Evolutionary conservation across 2,329 filamentous ascomycete genomes (phyloP).

Genomic region (Iodosphaeria phyllophila): DNA sequence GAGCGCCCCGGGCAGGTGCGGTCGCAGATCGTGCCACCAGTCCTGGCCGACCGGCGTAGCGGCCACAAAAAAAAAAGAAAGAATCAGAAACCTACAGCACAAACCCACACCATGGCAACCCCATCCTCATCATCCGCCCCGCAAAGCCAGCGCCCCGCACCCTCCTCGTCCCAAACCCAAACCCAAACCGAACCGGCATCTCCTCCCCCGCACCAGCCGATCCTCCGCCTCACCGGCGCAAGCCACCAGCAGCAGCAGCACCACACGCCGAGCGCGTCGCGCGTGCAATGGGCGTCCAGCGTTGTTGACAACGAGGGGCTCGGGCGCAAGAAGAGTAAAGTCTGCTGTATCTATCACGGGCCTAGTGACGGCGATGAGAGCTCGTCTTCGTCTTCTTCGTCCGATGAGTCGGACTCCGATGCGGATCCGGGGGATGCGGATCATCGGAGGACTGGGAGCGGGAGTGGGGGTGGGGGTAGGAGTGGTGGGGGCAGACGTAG

Average conservation of each 20-base stretch:
- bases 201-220: conserved; percentile 11
- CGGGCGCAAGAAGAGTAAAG: conserved; percentile 88
- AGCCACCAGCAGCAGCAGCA: too few species aligned
- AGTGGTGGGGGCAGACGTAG: conserved; percentile 19
- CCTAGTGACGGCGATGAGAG: conserved; percentile 69
- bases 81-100: not conserved
- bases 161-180: conserved; percentile 11
- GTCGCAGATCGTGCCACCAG: too few species aligned
- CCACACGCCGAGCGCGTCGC: conserved; percentile 28
- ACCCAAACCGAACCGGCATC: conserved; percentile 6
- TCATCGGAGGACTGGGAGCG: not conserved
- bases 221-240: conserved; percentile 33
- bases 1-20: too few species aligned
- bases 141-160: conserved; percentile 12
- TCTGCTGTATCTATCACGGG: conserved; percentile 98
- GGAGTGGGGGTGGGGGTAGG: conserved; percentile 12
- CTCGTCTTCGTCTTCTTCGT: conserved; percentile 42
- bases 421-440: conserved; percentile 23
- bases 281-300: conserved; percentile 81
- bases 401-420: conserved; percentile 35
- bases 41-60: too few species aligned
- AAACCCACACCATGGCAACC: conserved; percentile 3
- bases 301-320: conserved; percentile 92
- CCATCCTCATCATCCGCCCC: conserved; percentile 13
- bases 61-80: not conserved